Conservation (phyloP, 352 stramenopile genomes). For the Phytophthora melonis region DNA sequence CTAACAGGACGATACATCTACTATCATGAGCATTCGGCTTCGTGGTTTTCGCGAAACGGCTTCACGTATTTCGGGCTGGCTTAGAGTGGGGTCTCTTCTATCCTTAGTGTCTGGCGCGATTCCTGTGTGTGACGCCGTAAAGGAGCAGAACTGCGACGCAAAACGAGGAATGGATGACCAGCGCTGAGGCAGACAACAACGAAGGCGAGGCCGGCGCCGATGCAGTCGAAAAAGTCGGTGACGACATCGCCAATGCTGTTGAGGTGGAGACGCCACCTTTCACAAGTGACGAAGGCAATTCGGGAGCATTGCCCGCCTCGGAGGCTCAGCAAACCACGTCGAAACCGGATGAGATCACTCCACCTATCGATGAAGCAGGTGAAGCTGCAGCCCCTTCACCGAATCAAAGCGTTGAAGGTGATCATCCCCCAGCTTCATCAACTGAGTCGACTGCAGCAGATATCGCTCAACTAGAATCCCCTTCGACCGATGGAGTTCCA, state of each 20-base stretch:
- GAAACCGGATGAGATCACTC: neutral
- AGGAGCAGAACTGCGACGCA: conserved; percentile 3
- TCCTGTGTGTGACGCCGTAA: neutral
- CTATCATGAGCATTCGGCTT: neutral
- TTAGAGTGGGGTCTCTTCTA: neutral
- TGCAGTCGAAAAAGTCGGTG: conserved; percentile 1
- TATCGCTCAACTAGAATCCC: too few relatives aligned
- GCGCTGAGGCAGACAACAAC: conserved; percentile 17
- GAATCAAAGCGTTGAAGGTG: neutral
- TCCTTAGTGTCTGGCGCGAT: conserved; percentile 5
- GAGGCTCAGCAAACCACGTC: neutral
- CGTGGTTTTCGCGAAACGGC: conserved; percentile 21
- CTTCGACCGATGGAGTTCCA: neutral
- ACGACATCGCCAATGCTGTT: neutral
- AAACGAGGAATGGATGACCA: conserved; percentile 37
- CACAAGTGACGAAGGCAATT: neutral
- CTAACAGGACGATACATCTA: conserved; percentile 15
- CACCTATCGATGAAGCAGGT: neutral
- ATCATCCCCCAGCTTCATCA: neutral
- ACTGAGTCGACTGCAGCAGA: neutral
- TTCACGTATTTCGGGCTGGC: conserved; percentile 21
- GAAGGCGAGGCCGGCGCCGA: conserved; percentile 8
- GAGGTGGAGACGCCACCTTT: neutral
- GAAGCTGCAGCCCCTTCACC: neutral
- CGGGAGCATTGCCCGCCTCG: neutral